These are phyloP conservation scores for Skeletonema grethae DNA, from an alignment of 108 stramenopile species.

Conservation along the genomic window DNA sequence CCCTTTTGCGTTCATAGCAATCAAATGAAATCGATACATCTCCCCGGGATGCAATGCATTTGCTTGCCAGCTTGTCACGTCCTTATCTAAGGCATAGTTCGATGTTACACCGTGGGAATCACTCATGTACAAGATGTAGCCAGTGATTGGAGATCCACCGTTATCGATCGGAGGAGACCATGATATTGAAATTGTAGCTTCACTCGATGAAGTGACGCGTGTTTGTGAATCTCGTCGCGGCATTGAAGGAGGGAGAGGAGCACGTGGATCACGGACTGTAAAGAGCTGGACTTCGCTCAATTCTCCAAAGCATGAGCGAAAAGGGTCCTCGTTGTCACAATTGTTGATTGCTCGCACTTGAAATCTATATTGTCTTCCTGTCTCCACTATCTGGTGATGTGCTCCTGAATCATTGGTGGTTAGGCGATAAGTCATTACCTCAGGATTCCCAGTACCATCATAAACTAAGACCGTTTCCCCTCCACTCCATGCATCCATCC, in stretches of 20 bases:
- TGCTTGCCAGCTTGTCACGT: slow-evolving; percentile 34
- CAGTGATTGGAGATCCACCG: slow-evolving; percentile 78
- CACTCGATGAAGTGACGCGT: slow-evolving; percentile 35
- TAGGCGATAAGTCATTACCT: slow-evolving; percentile 55
- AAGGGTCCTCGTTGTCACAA: slow-evolving; percentile 59
- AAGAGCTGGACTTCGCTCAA: slow-evolving; percentile 69
- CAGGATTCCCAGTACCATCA: slow-evolving; percentile 71
- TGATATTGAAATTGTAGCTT: slow-evolving; percentile 51
- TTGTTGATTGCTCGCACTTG: slow-evolving; percentile 84
- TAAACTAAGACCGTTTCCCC: slow-evolving; percentile 68
- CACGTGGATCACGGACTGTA: slow-evolving; percentile 64
- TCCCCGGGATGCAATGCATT: slow-evolving; percentile 56
- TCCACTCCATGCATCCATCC: slow-evolving; percentile 87
- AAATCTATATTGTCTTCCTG: slow-evolving; percentile 76
- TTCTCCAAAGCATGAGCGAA: slow-evolving; percentile 61
- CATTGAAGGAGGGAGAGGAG: slow-evolving; percentile 65
- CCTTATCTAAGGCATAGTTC: slow-evolving; percentile 22
- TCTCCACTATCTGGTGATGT: slow-evolving; percentile 62
- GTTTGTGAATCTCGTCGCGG: slow-evolving; percentile 59
- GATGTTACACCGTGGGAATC: slow-evolving; percentile 39
- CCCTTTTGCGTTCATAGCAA: slow-evolving; percentile 69
- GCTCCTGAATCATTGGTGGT: slow-evolving; percentile 43
- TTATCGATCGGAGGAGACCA: slow-evolving; percentile 84
- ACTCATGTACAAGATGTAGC: slow-evolving; percentile 69
- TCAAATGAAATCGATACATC: slow-evolving; percentile 75